Evolutionary conservation across 2,329 filamentous ascomycete genomes (phyloP).

Genomic region (Westerdykella aurantiaca): DNA sequence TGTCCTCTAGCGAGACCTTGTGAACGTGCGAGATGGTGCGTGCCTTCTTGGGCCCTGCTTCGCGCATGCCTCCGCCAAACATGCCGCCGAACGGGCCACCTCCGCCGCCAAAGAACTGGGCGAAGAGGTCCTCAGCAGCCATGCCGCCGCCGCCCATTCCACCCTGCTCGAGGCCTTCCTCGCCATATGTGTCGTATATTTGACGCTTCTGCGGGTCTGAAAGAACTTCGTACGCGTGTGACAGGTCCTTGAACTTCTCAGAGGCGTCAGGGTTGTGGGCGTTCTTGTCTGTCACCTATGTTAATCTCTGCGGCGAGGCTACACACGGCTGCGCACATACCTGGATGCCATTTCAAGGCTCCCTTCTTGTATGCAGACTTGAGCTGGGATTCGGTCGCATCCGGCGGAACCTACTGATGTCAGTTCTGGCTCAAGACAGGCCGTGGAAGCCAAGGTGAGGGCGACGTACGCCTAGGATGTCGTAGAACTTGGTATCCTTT

Average conservation of each 20-base stretch:
- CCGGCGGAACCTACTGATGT: constrained; percentile 61
- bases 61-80: constrained; percentile 62
- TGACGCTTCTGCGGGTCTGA: constrained; percentile 87
- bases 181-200: constrained; percentile 95
- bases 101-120: constrained; percentile 86
- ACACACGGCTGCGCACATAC: constrained; percentile 45
- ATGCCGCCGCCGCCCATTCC: constrained; percentile 75
- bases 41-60: constrained; percentile 80
- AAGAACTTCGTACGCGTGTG: constrained; percentile 90
- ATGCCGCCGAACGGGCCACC: constrained; percentile 62
- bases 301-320: constrained; percentile 8
- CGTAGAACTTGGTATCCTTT: constrained; percentile 74
- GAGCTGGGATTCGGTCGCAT: constrained; percentile 76
- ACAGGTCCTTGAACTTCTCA: constrained; percentile 98
- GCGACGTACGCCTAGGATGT: constrained; percentile 62
- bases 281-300: constrained; percentile 74
- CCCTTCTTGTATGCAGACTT: constrained; percentile 86
- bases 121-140: constrained; percentile 93
- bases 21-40: constrained; percentile 97
- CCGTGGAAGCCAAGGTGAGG: constrained; percentile 21
- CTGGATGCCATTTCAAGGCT: constrained; percentile 78
- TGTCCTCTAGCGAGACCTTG: constrained; percentile 95
- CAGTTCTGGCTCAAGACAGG: constrained; percentile 7
- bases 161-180: constrained; percentile 85
- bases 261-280: constrained; percentile 85